Base-by-base conservation (phyloP, 2,329 filamentous ascomycete genomes). In the Nothophoma quercina region DNA sequence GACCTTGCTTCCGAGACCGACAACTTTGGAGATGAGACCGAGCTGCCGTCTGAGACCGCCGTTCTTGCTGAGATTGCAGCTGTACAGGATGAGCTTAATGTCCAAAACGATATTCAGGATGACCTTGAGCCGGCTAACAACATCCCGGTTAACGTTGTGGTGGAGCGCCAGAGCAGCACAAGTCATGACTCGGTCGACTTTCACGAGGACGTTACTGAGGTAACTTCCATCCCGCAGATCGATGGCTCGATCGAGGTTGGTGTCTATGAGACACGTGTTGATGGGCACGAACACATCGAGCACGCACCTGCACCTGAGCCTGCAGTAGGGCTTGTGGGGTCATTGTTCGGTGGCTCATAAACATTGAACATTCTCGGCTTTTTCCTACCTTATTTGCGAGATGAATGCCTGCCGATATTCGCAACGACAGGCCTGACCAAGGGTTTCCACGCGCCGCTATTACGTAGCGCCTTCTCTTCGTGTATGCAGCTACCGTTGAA, bases 41-140 rank as follows among this genome's bases (percentile, higher is more conserved):
- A 51, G 36, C 36, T 51, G 15, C 35, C 41, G 7, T 51, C 49
- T 7, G 49, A 46, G 41, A 46, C 49, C 1, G 49, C 41, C 16
- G 49, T 51, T 13, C 41, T 51, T 23, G 42, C 49, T 9, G 49
- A 52, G 23, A 46, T 42, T 10, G 49, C 49, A 18, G 42, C 36
- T 35, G 49, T 42, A 9, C 42, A 52, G 12, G 30, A 34, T 15
- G 35, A 36, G 18, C 30, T 36, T n/a, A 25, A 42, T 12, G 48
- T 22, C 18, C 34, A 33, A 15, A 18, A 51, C 18, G 26, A 32
- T 13, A 44, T 38, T 9, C 25, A 38, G 15, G 23, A 51, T 15
- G 39, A 44, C 10, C 26, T 39, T 12, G 21, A 40, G 16, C 34
- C 40, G 34, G 29, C 26, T 8, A 29, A 23, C n/a, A 19, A 26